Base-by-base conservation (phyloP, 345 rosid genomes). In the Syzygium aromaticum region DNA sequence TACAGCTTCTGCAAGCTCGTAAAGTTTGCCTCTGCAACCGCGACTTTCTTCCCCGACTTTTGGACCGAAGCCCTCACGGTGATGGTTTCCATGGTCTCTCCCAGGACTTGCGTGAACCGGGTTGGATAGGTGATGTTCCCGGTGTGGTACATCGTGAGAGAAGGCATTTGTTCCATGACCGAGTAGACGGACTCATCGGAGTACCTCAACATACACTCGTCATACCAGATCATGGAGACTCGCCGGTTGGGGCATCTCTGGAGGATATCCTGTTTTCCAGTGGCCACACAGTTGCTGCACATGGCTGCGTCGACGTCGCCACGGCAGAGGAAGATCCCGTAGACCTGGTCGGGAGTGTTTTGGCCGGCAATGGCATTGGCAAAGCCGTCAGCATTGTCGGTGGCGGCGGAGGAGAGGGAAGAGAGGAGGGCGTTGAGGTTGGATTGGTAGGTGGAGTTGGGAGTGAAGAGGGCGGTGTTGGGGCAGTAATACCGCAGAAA, bases 291-390 rank as follows among this genome's bases (percentile, higher is more conserved):
- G 52, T 63, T 40, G 33, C 27, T 86, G 86, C 88, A 89, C 2
- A 0, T 21, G 10, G 21, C 82, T 6, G 77, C 5, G 54, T 52
- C 51, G 33, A 16, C 49, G 8, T 91, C 91, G 0, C 93, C 93
- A 0, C 92, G 92, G 92, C 94, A 93, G 73, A 91, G 92, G 83
- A 91, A 93, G 77, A 91, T 53, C 21, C 93, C 93, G n/a, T 88
- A 88, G 86, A 88, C 91, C 77, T 25, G 57, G 73, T 84, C 80
- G 8, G 89, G 80, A 10, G 77, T 27, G 54, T 84, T 86, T 86
- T 86, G 89, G 84, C 92, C 92, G 1, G 56, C 40, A 3, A 14
- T n/a, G n/a, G 73, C 33, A n/a, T 61, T n/a, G 73, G 73, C 73
- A 6, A 61, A 61, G 38, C 73, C 19, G 19, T 61, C 73, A n/a